Evolutionary conservation across 2,329 filamentous ascomycete genomes (phyloP).

Genomic region (Cordyceps cicadae): DNA sequence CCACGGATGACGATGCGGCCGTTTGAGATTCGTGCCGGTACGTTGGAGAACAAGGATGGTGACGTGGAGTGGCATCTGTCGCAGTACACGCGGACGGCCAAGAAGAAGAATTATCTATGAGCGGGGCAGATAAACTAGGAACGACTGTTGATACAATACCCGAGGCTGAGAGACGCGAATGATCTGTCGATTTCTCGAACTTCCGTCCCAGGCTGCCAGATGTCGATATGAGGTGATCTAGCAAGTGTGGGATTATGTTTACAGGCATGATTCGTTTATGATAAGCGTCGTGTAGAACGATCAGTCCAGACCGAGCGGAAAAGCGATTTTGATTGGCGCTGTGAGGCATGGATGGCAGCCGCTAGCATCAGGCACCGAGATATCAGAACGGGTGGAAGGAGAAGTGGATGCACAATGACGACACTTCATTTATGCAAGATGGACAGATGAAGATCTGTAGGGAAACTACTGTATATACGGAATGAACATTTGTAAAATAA

Average conservation of each 20-base stretch:
- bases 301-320: background rate
- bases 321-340: background rate
- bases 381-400: background rate
- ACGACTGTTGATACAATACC: background rate
- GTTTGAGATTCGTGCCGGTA: constrained; percentile 88
- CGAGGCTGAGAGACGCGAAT: background rate
- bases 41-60: constrained; percentile 87
- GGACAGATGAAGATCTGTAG: background rate
- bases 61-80: constrained; percentile 96
- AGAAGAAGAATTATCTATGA: constrained; percentile 93
- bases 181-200: background rate
- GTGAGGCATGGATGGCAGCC: background rate
- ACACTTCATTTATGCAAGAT: background rate
- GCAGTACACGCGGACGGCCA: constrained; percentile 86
- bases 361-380: background rate
- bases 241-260: background rate
- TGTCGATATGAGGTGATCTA: background rate
- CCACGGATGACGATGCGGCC: constrained; percentile 95
- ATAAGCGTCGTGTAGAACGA: background rate
- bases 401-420: background rate
- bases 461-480: background rate
- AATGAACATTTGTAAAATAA: background rate
- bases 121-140: background rate
- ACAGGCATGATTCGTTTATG: background rate
- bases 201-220: background rate